Percentiles rank a stretch among this genome's conserved stretches.
Conservation (phyloP, 768 basidiomycete species). For the Russula ochroleuca region DNA sequence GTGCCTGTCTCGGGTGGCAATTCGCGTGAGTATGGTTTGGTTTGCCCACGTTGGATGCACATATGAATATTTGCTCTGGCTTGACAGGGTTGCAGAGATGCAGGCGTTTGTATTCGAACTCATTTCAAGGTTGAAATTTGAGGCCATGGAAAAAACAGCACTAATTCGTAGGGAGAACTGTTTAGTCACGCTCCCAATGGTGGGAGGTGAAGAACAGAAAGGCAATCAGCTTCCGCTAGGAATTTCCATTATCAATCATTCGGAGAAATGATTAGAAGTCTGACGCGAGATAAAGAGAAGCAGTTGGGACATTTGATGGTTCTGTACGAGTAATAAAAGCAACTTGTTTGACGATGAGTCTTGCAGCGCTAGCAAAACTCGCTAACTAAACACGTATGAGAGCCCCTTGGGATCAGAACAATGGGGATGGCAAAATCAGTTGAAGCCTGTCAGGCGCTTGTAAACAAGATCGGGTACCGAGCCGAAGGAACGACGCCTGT, state of each 20-base stretch:
- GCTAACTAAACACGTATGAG: background rate
- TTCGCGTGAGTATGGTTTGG: conserved; percentile 14
- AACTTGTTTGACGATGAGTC: background rate
- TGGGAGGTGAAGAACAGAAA: conserved; percentile 16
- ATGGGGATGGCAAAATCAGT: background rate
- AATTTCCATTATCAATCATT: conserved; percentile 15
- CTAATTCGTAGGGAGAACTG: conserved; percentile 32
- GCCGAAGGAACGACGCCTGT: background rate
- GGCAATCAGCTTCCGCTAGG: conserved; percentile 23
- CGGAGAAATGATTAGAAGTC: background rate
- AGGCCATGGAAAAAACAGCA: conserved; percentile 32
- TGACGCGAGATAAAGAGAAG: too few relatives aligned
- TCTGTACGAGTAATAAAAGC: background rate
- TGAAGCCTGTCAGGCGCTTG: background rate
- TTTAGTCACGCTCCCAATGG: conserved; percentile 20
- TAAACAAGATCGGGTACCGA: background rate
- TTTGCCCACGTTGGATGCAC: background rate
- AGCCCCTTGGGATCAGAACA: background rate
- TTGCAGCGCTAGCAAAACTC: background rate
- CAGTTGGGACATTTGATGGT: background rate
- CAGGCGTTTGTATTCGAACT: conserved; percentile 58
- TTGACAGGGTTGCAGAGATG: conserved; percentile 41
- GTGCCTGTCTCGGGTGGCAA: conserved; percentile 21
- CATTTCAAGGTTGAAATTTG: conserved; percentile 50
- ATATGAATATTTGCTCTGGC: background rate